A percentile compares a stretch with the other conserved stretches of the same genome.
Conservation (phyloP, 2,329 filamentous ascomycete genomes). For the Fusarium denticulatum region DNA sequence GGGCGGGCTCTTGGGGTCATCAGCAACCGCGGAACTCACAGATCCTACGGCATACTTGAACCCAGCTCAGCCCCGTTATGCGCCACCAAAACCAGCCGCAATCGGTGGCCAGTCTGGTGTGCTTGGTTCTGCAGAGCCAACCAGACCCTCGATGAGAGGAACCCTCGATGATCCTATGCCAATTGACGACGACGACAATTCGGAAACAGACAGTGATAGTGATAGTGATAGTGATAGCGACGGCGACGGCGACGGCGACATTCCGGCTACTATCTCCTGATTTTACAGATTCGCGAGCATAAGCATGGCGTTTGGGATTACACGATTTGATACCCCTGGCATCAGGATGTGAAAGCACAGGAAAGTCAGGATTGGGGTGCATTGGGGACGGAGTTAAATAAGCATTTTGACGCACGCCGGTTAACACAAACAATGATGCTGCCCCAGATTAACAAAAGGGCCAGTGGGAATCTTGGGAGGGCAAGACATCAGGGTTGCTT, state of each 20-base stretch:
- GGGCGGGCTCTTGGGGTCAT: constrained; percentile 49
- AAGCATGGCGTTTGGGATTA: constrained; percentile 24
- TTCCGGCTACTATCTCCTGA: constrained; percentile 40
- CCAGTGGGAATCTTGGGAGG: not conserved
- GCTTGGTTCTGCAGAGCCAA: not conserved
- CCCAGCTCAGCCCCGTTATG: constrained; percentile 34
- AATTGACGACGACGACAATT: constrained; percentile 37
- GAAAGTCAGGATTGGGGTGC: not conserved
- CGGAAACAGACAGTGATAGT: constrained; percentile 35
- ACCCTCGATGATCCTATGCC: constrained; percentile 43
- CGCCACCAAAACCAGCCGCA: not conserved
- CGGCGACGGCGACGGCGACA: constrained; percentile 21
- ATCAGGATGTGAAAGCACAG: not conserved
- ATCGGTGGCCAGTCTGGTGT: not conserved
- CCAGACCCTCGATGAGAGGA: constrained; percentile 4
- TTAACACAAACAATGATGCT: not conserved
- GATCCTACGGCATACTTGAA: constrained; percentile 49
- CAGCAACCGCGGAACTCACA: constrained; percentile 49
- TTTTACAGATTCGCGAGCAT: not conserved
- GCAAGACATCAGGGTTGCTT: not conserved
- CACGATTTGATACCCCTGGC: constrained; percentile 21
- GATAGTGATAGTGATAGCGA: constrained; percentile 33
- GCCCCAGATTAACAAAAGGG: not conserved
- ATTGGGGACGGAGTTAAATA: constrained; percentile 13
- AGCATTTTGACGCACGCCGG: constrained; percentile 9